Evolutionary conservation across 768 basidiomycete species (phyloP).

Genomic region (Tephrocybe sp.): DNA sequence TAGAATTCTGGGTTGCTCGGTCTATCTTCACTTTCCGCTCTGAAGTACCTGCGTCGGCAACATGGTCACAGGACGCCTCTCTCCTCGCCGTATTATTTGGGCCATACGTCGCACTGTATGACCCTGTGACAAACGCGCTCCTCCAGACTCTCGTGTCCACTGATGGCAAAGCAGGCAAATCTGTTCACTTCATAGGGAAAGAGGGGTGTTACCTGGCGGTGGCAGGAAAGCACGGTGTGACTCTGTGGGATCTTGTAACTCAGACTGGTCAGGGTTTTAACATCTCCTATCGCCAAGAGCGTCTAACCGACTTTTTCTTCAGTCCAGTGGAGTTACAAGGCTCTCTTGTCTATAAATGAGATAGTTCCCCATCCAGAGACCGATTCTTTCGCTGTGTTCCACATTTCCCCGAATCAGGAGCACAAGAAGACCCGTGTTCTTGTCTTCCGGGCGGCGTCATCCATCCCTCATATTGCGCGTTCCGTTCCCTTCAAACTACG

Average conservation of each 20-base stretch:
- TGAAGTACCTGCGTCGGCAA: constrained; percentile 61
- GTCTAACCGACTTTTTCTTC: neutral
- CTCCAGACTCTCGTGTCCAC: constrained; percentile 60
- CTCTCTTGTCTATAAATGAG: constrained; percentile 34
- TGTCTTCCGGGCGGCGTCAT: constrained; percentile 48
- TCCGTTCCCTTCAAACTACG: constrained; percentile 65
- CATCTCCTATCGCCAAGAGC: neutral
- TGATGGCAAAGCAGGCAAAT: constrained; percentile 44
- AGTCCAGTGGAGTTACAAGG: constrained; percentile 64
- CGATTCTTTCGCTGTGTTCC: constrained; percentile 61
- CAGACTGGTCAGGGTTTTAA: constrained; percentile 50
- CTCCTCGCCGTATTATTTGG: constrained; percentile 76
- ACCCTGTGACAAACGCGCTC: constrained; percentile 60
- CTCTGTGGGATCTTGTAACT: constrained; percentile 73
- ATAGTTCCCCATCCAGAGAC: constrained; percentile 57
- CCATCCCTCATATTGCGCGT: constrained; percentile 40
- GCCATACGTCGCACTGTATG: constrained; percentile 70
- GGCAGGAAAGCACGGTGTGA: constrained; percentile 45
- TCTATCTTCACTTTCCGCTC: constrained; percentile 70
- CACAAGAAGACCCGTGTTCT: constrained; percentile 38
- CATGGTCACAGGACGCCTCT: constrained; percentile 87
- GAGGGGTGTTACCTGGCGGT: constrained; percentile 72
- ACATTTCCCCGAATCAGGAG: constrained; percentile 30
- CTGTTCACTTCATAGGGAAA: constrained; percentile 65
- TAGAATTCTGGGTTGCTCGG: constrained; percentile 80